These are phyloP conservation scores for Alternaria dauci DNA, from an alignment of 2,329 filamentous ascomycete species.

Conservation along the genomic window DNA sequence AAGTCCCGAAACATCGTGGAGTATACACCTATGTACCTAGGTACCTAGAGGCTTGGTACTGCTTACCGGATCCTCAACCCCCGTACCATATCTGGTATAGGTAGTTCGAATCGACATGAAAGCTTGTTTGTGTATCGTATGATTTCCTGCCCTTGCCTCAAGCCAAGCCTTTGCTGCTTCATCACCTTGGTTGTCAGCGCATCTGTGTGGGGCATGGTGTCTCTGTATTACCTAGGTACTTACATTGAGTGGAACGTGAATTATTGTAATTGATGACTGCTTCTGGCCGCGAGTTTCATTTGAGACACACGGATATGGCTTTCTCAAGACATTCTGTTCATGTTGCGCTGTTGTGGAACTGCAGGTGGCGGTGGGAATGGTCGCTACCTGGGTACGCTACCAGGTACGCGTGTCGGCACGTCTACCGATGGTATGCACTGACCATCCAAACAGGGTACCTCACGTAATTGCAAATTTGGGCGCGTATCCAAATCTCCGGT, in stretches of 20 bases:
- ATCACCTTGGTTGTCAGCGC: not conserved
- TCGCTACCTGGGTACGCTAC: not conserved
- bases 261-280: not conserved
- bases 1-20: not conserved
- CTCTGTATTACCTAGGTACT: not conserved
- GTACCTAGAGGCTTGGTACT: not conserved
- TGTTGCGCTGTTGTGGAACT: not conserved
- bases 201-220: not conserved
- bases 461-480: not conserved
- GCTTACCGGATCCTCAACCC: not conserved
- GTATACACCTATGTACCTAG: not conserved
- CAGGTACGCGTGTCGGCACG: not conserved
- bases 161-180: not conserved
- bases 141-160: not conserved
- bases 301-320: not conserved
- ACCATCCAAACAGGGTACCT: not conserved
- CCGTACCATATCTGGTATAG: not conserved
- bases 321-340: not conserved
- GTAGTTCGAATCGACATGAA: not conserved
- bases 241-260: not conserved
- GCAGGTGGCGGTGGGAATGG: not conserved
- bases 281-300: not conserved
- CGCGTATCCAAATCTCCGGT: not conserved
- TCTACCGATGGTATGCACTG: not conserved
- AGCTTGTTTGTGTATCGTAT: not conserved